Evolutionary conservation across 2,329 filamentous ascomycete genomes (phyloP), one percentile per base, ranked within the genome.

Genomic region (Apiospora sp.): DNA sequence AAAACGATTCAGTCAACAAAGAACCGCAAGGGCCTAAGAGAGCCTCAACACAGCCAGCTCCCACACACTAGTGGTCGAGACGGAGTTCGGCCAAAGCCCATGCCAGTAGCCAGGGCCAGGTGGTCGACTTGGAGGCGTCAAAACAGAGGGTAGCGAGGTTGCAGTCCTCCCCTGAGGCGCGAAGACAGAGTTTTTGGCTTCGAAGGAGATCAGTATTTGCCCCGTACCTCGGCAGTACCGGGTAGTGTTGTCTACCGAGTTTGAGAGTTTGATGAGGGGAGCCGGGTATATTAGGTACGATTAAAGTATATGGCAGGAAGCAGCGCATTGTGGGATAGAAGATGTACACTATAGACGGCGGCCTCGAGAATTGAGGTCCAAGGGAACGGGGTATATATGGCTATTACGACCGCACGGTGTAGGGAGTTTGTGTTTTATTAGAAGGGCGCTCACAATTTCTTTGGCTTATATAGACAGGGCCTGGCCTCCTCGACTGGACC

Each of bases 31-130:
- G 73, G 49, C 64, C 70, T 30, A 76, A 73, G 71, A 78, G 75
- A 74, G 69, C 75, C 8, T 78, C 77, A 46, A 75, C 79, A 10
- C 77, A 80, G 69, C 76, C 76, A 14, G 46, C 70, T 67, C 54
- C 74, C 4, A 22, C 73, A 72, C 74, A 76, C 58, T 80, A 81
- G 78, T 74, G 73, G 75, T 69, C 37, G 67, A 74, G 76, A 72
- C 67, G 72, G 72, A 69, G 73, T 49, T 69, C 73, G 37, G 16
- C 37, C 1, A 30, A 22, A 10, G 27, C 16, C 58, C 7, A 41
- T 67, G 37, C 7, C 58, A 27, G 14, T 67, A 8, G 14, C 12
- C n/a, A 14, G 12, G 19, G 14, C 12, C n/a, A 14, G 12, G 13
- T 27, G n/a, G 49, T n/a, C 13, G 13, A 41, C 19, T 8, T 4